Conservation (phyloP, 1,139 yeast species). For the Yamadazyma membranifaciens region DNA sequence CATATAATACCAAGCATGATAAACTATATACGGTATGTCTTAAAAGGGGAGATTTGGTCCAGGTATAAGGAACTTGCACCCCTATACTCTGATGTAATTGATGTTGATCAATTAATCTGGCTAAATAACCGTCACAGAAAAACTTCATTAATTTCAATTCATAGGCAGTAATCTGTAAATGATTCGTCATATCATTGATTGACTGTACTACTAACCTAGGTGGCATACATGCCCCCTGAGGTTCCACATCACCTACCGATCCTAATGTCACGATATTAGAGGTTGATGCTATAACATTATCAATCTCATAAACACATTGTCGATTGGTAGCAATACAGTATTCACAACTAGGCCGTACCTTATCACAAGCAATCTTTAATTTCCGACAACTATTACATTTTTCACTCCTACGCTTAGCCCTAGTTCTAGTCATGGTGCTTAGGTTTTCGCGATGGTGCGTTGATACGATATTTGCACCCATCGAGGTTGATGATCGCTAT, state of each 20-base stretch:
- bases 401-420: slow-evolving; percentile 13
- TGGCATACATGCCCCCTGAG: neutral
- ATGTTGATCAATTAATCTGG: neutral
- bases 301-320: slow-evolving; percentile 22
- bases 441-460: neutral
- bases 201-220: neutral
- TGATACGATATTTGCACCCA: neutral
- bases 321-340: slow-evolving; percentile 32
- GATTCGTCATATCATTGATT: slow-evolving; percentile 1
- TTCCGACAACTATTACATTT: slow-evolving; percentile 25
- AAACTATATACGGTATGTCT: slow-evolving; percentile 3
- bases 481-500: no score
- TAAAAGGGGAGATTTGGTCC: slow-evolving; percentile 4
- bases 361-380: slow-evolving; percentile 30
- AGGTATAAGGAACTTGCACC: slow-evolving; percentile 4
- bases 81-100: neutral
- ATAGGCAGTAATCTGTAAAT: neutral
- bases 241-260: neutral
- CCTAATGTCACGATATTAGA: neutral
- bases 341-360: slow-evolving; percentile 31
- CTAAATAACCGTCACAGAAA: slow-evolving; percentile 2
- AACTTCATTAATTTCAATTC: slow-evolving; percentile 6
- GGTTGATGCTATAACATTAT: neutral
- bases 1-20: slow-evolving; percentile 6
- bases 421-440: neutral